Base-by-base conservation (phyloP, 192 early-diverging fungal species). In the Backusella westeae region DNA sequence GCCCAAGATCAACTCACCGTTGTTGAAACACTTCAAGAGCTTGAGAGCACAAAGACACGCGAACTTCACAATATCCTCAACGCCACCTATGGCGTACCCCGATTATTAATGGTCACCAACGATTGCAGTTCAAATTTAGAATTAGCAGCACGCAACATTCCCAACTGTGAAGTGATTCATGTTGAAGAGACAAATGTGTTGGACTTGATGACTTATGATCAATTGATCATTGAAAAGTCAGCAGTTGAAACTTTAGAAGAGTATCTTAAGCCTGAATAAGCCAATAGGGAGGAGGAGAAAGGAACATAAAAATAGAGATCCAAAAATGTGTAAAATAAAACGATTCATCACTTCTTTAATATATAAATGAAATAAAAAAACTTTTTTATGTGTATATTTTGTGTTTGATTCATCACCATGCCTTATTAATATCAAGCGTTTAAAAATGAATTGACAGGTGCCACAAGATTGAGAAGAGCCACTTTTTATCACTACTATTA, bases 1-100 rank as follows among this genome's bases (percentile, higher is more conserved):
- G 84, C 87, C 23, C 96, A 97, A 86, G 89, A 96, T 81, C 95
- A 98, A 81, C 80, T 99, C 21, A 77, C 93, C 2, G 83, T 99
- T 73, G 95, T 97, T 0, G 94, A 98, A 72, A 83, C 89, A 34
- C 46, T 93, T 35, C 49, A 74, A 34, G 67, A 81, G 6, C 34
- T 91, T 34, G 81, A 86, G 38, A 86, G 87, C 19, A 84, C 82
- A 67, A 87, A 88, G 76, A 91, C 93, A 9, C 77, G 83, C 63
- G 89, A 92, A 17, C 79, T 90, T 21, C 53, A 74, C 46, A 34
- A 42, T 6, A 79, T 87, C 69, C 66, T 88, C 59, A 70, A 82
- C 4, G 23, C 32, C n/a, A 79, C 78, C 46, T 78, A 86, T 77
- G 78, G 80, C 7, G 80, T 89, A 76, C 73, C 83, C 7, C 85